Conservation (phyloP, 2,329 filamentous ascomycete species). For the Fusarium pseudocircinatum region DNA sequence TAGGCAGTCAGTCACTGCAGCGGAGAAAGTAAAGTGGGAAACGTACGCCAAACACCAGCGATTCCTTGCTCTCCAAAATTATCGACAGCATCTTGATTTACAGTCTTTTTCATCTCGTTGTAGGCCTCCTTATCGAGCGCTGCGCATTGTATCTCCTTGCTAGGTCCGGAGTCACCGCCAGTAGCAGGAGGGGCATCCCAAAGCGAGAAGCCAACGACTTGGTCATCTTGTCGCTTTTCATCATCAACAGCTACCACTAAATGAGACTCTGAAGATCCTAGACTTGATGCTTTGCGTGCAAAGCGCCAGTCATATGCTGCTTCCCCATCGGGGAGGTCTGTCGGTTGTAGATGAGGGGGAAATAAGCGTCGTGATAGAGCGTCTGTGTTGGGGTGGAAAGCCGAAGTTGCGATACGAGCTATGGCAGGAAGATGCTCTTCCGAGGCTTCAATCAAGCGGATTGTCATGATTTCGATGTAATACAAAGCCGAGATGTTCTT, state of each 20-base stretch:
- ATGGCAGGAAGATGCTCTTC: neutral
- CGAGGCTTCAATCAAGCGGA: neutral
- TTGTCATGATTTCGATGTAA: neutral
- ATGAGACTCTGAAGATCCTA: neutral
- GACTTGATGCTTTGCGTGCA: conserved; percentile 7
- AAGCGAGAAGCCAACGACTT: conserved; percentile 5
- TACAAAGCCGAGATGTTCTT: accelerated
- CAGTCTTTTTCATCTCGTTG: neutral
- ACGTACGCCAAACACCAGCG: conserved; percentile 11
- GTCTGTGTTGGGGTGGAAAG: conserved; percentile 12
- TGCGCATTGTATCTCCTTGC: neutral
- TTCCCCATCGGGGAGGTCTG: neutral
- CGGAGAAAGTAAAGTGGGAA: accelerated
- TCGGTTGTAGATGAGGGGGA: conserved; percentile 5
- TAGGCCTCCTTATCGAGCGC: conserved; percentile 3
- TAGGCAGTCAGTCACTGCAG: neutral
- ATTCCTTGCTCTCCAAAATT: conserved; percentile 2
- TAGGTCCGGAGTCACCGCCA: neutral
- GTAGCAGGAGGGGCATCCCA: conserved; percentile 2
- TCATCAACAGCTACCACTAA: neutral
- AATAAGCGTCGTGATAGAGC: conserved; percentile 11
- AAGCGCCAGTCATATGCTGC: conserved; percentile 18
- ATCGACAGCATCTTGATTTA: neutral
- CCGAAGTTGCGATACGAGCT: conserved; percentile 7
- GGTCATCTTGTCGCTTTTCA: neutral